These are phyloP conservation scores for Encephalitozoon romaleae DNA, from an alignment of 371 early-diverging fungal species.

Conservation along the genomic window DNA sequence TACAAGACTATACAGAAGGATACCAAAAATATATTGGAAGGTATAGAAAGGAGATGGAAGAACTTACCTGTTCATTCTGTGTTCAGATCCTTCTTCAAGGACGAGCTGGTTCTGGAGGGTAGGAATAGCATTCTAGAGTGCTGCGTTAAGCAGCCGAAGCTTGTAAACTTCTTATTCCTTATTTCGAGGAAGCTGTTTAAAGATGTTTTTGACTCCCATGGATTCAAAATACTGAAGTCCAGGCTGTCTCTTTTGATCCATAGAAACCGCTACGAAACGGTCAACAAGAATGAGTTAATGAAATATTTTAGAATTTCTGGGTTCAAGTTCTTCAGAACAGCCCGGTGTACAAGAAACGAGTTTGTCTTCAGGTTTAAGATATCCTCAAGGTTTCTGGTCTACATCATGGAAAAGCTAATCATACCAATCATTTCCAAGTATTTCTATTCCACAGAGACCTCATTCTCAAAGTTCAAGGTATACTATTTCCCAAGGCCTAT, in stretches of 20 bases:
- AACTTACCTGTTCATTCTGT: background rate
- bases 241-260: constrained; percentile 38
- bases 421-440: constrained; percentile 37
- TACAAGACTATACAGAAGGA: background rate
- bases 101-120: background rate
- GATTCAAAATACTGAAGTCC: constrained; percentile 49
- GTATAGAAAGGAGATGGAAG: background rate
- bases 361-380: background rate
- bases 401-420: constrained; percentile 38
- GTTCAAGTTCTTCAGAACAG: constrained; percentile 11
- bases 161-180: constrained; percentile 50
- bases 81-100: constrained; percentile 1
- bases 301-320: constrained; percentile 34
- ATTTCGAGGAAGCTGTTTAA: constrained; percentile 45
- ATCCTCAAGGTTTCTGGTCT: constrained; percentile 17
- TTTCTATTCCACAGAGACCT: constrained; percentile 43
- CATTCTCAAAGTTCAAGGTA: constrained; percentile 26
- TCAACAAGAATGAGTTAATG: constrained; percentile 33
- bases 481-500: constrained; percentile 31
- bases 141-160: background rate
- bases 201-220: constrained; percentile 21
- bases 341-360: constrained; percentile 4
- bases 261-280: constrained; percentile 45
- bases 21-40: background rate
- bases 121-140: background rate